Evolutionary conservation across 208 protist genomes (phyloP).

Genomic region (Spongospora subterranea): DNA sequence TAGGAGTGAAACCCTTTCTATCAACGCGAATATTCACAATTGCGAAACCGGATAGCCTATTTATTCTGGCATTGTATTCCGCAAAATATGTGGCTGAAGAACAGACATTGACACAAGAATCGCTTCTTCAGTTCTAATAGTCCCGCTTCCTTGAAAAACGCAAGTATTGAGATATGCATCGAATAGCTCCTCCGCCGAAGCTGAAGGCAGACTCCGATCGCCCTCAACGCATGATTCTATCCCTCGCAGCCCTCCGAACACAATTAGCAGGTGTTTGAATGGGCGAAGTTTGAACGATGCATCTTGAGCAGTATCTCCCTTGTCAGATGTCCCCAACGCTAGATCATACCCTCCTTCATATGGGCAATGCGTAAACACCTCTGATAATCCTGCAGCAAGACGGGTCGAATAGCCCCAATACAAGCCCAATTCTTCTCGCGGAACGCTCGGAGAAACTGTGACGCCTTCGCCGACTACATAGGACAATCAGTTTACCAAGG

Average conservation of each 20-base stretch:
- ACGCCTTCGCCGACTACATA: not conserved
- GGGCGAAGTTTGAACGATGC: slow-evolving; percentile 7
- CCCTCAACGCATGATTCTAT: slow-evolving; percentile 60
- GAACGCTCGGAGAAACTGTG: slow-evolving; percentile 66
- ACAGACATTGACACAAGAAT: slow-evolving; percentile 63
- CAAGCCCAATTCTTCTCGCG: slow-evolving; percentile 65
- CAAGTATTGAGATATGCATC: slow-evolving; percentile 64
- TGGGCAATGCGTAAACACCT: slow-evolving; percentile 68
- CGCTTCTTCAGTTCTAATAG: slow-evolving; percentile 66
- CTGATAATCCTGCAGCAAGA: slow-evolving; percentile 61
- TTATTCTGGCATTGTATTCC: not conserved
- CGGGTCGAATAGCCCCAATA: slow-evolving; percentile 73
- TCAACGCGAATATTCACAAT: not conserved
- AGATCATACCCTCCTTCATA: slow-evolving; percentile 70
- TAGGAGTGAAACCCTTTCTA: not conserved
- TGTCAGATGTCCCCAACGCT: slow-evolving; percentile 66
- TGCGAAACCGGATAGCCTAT: not conserved
- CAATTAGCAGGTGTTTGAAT: slow-evolving; percentile 66
- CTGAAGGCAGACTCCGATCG: not conserved
- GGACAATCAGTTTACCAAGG: not conserved
- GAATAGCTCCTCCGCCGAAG: slow-evolving; percentile 42
- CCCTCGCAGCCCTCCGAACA: slow-evolving; percentile 67
- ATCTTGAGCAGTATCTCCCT: slow-evolving; percentile 23
- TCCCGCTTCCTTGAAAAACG: slow-evolving; percentile 58
- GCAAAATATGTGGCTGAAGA: slow-evolving; percentile 50